Evolutionary conservation across 1,139 yeast genomes (phyloP).

Genomic region (Saccharomyces hybrid): DNA sequence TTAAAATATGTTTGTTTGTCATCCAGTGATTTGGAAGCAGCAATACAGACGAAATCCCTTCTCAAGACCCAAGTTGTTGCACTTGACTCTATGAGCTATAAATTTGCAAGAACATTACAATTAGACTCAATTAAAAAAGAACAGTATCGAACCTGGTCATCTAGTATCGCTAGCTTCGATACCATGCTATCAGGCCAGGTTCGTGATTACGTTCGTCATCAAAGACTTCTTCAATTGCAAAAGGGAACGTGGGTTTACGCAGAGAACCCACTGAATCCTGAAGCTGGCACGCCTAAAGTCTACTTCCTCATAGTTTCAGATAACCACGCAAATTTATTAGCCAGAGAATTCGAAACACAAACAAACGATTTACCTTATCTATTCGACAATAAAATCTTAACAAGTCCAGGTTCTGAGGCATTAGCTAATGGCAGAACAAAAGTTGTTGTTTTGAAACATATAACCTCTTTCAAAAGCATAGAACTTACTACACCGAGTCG

Average conservation of each 20-base stretch:
- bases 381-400: slow-evolving; percentile 40
- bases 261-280: slow-evolving; percentile 49
- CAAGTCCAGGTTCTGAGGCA: slow-evolving; percentile 33
- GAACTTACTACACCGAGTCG: slow-evolving; percentile 14
- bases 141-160: slow-evolving; percentile 32
- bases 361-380: slow-evolving; percentile 46
- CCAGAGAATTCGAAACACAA: slow-evolving; percentile 49
- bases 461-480: slow-evolving; percentile 17
- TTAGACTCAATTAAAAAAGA: slow-evolving; percentile 37
- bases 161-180: slow-evolving; percentile 43
- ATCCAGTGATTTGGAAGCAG: slow-evolving; percentile 1
- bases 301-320: slow-evolving; percentile 64
- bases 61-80: slow-evolving; percentile 30
- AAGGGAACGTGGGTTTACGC: slow-evolving; percentile 82
- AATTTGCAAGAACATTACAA: slow-evolving; percentile 50
- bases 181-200: slow-evolving; percentile 50
- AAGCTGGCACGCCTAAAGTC: slow-evolving; percentile 32
- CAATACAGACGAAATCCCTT: not conserved
- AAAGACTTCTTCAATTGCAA: slow-evolving; percentile 61
- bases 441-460: slow-evolving; percentile 29
- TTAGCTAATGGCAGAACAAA: slow-evolving; percentile 40
- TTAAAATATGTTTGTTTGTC: slow-evolving; percentile 12
- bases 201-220: slow-evolving; percentile 69
- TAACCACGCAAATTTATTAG: slow-evolving; percentile 55
- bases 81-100: slow-evolving; percentile 40